Base-by-base conservation (phyloP, 345 rosid species). In the Pelargonium nanum region DNA sequence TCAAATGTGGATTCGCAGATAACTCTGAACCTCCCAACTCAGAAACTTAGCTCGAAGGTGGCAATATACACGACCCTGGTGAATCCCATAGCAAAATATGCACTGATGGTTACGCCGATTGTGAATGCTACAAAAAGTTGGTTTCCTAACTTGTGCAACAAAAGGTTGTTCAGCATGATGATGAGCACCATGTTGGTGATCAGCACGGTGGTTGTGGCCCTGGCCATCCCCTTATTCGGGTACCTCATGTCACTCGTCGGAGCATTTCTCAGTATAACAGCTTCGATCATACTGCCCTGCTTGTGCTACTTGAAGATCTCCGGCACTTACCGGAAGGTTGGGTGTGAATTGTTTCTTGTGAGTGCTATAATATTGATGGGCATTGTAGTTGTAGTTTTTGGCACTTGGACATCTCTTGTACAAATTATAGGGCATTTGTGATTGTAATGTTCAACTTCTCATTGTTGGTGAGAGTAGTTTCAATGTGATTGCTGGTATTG, bases 1-100 rank as follows among this genome's bases (percentile, higher is more conserved):
- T 60, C 60, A 0, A 21, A 21, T 25, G 77, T 64, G 1, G 65
- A 70, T 20, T 67, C 81, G 0, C 77, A 70, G 22, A 67, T 70
- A 34, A 70, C 78, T 4, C 53, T 76, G 16, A 55, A 77, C 55
- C 70, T 73, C 16, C 78, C 77, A 2, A 48, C 51, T 2, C 26
- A 26, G 1, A 45, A 67, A 51, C 20, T 72, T 44, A 59, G 66
- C 44, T 58, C 78, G 1, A 60, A 53, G 53, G 24, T 77, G 12
- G 78, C 75, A 5, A 70, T 77, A 22, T 73, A 70, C 65, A 77
- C 70, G 10, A 65, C 69, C 16, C 26, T 77, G 48, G 66, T 58
- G 22, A 62, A 58, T 20, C 78, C 81, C 0, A 23, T 77, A 21
- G 56, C 78, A 12, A 77, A 68, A 51, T 77, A 64, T 53, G 75